Evolutionary conservation across 2,329 filamentous ascomycete species (phyloP), one percentile per base, ranked within the genome.

Genomic region (Metarhizium sp.): DNA sequence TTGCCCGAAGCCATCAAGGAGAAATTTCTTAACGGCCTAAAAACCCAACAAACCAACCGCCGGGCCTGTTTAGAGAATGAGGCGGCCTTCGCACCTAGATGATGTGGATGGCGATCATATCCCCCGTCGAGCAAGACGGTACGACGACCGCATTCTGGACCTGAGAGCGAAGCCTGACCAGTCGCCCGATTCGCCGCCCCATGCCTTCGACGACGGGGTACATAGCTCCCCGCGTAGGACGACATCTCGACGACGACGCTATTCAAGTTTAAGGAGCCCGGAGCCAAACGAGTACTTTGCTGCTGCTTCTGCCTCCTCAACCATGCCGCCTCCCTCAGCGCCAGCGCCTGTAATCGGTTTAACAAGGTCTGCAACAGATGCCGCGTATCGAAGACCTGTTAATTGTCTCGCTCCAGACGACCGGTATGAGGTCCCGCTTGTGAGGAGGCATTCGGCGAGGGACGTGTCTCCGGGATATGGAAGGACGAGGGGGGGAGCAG

Each of bases 151-250:
- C 30, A 29, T 53, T n/a, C 52, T 48, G 43, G 50, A 59, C 52
- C 58, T 58, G 61, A 54, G 53, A 38, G 50, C 58, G 47, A 59
- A 57, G 47, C 55, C 55, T 30, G 57, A 55, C 20, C 52, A 50
- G 58, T 57, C 48, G 57, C 59, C 57, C 61, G 58, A 67, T 60
- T 62, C 64, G 59, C 59, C 59, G 59, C 63, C 67, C 62, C 64
- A 63, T 63, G 59, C 60, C 57, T 60, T 62, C 54, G 60, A 51
- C 60, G 63, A 61, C 56, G 55, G 57, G 55, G 58, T 70, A 69
- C 66, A 69, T 64, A 70, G 66, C 55, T 61, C 62, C 59, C 62
- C 61, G 60, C 62, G 67, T 60, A 62, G 63, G 60, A 62, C 66
- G 50, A 55, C 63, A 59, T 57, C 62, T 60, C 58, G 59, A 61